phyloP scores from a whole-genome alignment of 768 basidiomycete species.

The Filobasidium floriforme region DNA sequence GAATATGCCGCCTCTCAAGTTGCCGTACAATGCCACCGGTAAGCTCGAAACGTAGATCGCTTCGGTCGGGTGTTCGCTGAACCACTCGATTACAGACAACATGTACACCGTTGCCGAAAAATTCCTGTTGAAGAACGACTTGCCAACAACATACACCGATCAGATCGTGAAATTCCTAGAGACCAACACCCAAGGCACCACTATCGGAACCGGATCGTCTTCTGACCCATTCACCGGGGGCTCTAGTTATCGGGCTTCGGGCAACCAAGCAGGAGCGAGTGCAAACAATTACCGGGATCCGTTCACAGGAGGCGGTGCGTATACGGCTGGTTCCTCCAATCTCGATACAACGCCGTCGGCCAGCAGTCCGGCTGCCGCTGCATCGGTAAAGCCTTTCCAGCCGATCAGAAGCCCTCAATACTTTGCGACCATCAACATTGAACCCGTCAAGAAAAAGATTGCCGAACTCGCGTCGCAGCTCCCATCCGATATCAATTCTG shows the following conservation, averaged over 20 bases:
- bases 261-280: constrained; percentile 45
- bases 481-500: no score
- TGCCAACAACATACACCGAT: constrained; percentile 74
- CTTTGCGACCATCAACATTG: constrained; percentile 73
- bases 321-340: constrained; percentile 38
- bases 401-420: constrained; percentile 53
- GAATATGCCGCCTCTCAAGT: constrained; percentile 80
- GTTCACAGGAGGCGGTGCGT: constrained; percentile 51
- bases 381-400: not conserved
- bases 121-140: constrained; percentile 74
- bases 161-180: constrained; percentile 90
- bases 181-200: constrained; percentile 74
- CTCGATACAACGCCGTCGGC: constrained; percentile 21
- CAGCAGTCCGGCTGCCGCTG: not conserved
- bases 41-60: constrained; percentile 25
- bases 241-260: constrained; percentile 14
- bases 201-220: constrained; percentile 59
- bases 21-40: constrained; percentile 88
- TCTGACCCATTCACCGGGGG: constrained; percentile 38
- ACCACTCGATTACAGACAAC: constrained; percentile 58
- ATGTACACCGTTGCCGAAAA: constrained; percentile 80
- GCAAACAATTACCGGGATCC: constrained; percentile 51
- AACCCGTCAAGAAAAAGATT: constrained; percentile 58
- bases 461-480: constrained; percentile 46
- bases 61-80: no score